A percentile compares a stretch with the other conserved stretches of the same genome.
Evolutionary conservation across 2,329 filamentous ascomycete genomes (phyloP).

Genomic region (Cladosporium halotolerans): DNA sequence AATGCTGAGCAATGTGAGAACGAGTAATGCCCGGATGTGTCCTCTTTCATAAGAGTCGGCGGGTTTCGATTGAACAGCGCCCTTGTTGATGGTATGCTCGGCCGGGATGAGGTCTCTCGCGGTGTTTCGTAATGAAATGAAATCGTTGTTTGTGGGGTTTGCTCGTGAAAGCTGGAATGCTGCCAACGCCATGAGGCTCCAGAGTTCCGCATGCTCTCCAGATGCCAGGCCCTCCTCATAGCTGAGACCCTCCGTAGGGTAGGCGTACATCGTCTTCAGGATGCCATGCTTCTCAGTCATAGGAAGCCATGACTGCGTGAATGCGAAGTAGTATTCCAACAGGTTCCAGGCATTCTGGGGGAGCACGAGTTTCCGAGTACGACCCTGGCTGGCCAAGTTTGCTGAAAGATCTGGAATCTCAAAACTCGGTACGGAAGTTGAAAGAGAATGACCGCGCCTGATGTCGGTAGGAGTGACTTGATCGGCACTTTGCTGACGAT

Average conservation of each 20-base stretch:
- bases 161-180: slow-evolving; percentile 26
- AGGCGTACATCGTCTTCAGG: slow-evolving; percentile 51
- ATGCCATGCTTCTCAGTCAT: slow-evolving; percentile 63
- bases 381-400: neutral
- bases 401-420: neutral
- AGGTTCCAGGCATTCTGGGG: slow-evolving; percentile 54
- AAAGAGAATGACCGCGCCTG: neutral
- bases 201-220: slow-evolving; percentile 38
- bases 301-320: slow-evolving; percentile 71
- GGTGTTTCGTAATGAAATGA: slow-evolving; percentile 29
- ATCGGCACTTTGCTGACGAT: neutral
- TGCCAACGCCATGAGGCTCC: slow-evolving; percentile 40
- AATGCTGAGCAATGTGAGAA: slow-evolving; percentile 58
- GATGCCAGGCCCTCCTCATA: slow-evolving; percentile 26
- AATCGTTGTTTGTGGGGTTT: slow-evolving; percentile 27
- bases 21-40: slow-evolving; percentile 38
- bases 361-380: slow-evolving; percentile 29
- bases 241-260: slow-evolving; percentile 40
- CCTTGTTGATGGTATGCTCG: neutral
- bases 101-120: slow-evolving; percentile 10
- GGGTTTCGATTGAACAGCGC: neutral
- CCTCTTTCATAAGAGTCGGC: slow-evolving; percentile 30
- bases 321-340: slow-evolving; percentile 67
- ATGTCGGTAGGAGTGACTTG: neutral
- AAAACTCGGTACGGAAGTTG: neutral